phyloP scores from a whole-genome alignment of 2,329 filamentous ascomycete genomes.

The Ophiostoma perfectum region DNA sequence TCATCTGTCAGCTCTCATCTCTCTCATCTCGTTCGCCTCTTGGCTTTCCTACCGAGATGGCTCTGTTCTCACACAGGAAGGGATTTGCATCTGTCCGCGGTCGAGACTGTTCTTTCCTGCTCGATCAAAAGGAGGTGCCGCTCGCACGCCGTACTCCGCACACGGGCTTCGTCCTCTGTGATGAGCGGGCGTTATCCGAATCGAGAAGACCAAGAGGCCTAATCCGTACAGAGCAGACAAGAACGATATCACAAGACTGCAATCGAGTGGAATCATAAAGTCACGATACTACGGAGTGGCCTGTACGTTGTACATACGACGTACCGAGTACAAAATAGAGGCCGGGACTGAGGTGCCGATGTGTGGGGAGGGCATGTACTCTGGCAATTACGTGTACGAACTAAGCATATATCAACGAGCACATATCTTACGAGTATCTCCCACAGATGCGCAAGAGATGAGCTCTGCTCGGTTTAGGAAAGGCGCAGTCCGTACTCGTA shows the following conservation, averaged over 20 bases:
- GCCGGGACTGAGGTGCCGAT: slow-evolving; percentile 4
- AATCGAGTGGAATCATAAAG: background rate
- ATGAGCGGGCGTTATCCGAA: background rate
- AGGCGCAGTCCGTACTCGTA: background rate
- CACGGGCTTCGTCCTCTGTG: background rate
- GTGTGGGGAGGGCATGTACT: background rate
- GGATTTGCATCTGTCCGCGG: background rate
- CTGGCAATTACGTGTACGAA: too few species aligned
- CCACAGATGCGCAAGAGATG: background rate
- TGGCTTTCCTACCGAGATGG: background rate
- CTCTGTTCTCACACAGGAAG: background rate
- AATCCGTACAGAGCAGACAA: background rate
- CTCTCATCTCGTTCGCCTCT: background rate
- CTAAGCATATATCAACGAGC: too few species aligned
- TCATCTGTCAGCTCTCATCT: background rate
- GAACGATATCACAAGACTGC: background rate
- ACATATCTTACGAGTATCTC: too few species aligned
- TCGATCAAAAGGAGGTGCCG: background rate
- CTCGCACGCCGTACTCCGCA: background rate
- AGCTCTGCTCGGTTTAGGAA: background rate
- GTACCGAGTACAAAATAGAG: background rate
- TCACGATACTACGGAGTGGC: background rate
- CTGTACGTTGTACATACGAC: background rate
- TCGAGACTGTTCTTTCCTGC: background rate
- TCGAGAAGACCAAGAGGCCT: background rate